Percentiles rank a stretch among this genome's conserved stretches.
Evolutionary conservation across 1,139 yeast species (phyloP).

Genomic region (Hanseniaspora gamundiae): DNA sequence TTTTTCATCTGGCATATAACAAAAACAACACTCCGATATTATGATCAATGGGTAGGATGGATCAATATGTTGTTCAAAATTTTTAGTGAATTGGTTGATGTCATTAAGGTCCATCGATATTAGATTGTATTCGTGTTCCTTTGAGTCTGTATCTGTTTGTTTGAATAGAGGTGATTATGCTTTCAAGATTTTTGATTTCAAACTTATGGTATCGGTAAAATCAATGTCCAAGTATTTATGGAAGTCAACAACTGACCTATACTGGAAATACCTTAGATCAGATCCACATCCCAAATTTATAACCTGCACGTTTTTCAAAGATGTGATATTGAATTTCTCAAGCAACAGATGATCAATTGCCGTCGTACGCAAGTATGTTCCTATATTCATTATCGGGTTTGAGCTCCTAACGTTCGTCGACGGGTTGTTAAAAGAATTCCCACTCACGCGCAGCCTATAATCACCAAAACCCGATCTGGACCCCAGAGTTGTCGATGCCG

Average conservation of each 20-base stretch:
- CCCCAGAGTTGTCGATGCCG: no score
- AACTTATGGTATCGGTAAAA: conserved; percentile 46
- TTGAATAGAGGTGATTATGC: conserved; percentile 20
- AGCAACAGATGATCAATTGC: conserved; percentile 44
- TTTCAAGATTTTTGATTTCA: conserved; percentile 47
- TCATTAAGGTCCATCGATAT: conserved; percentile 21
- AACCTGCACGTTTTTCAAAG: conserved; percentile 33
- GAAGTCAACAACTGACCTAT: conserved; percentile 24
- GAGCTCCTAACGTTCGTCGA: conserved; percentile 33
- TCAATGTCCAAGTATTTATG: conserved; percentile 59
- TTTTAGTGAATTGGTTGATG: conserved; percentile 9
- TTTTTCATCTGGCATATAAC: conserved; percentile 55
- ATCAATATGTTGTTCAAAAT: background rate
- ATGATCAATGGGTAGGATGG: conserved; percentile 27
- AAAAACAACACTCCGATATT: conserved; percentile 80
- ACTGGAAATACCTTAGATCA: conserved; percentile 64
- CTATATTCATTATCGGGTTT: conserved; percentile 70
- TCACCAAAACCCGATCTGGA: no score
- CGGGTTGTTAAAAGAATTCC: no score
- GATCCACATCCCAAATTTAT: conserved; percentile 92
- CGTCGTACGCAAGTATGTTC: conserved; percentile 66
- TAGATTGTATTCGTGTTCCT: conserved; percentile 13
- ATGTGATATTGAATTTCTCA: conserved; percentile 15
- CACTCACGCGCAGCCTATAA: no score
- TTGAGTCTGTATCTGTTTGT: conserved; percentile 11